Percentiles rank a stretch among this genome's conserved stretches.
phyloP scores from a whole-genome alignment of 1,284 basidiomycete genomes.

The Sporisorium scitamineum region DNA sequence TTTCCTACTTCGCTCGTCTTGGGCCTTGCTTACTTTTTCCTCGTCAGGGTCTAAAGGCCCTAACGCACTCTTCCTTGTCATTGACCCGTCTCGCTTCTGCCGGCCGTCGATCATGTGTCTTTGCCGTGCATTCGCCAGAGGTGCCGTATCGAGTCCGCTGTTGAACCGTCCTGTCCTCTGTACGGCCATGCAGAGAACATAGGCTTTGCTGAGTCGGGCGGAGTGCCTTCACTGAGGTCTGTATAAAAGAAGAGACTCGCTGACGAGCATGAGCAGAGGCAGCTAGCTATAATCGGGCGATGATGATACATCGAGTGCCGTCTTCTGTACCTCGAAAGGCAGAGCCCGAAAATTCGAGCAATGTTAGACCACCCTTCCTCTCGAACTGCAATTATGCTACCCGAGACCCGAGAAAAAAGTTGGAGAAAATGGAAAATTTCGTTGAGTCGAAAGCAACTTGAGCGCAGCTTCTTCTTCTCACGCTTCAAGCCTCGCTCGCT shows the following conservation, averaged over 20 bases:
- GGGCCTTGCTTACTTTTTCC: slow-evolving; percentile 1
- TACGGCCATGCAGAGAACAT: too few species aligned
- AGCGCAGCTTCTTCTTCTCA: neutral
- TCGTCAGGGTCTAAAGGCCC: neutral
- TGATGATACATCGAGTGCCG: too few species aligned
- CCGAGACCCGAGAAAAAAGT: slow-evolving; percentile 5
- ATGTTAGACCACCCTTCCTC: neutral
- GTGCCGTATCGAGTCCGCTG: too few species aligned
- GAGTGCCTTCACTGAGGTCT: too few species aligned
- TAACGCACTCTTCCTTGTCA: too few species aligned
- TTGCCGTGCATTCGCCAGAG: too few species aligned
- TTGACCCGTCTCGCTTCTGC: slow-evolving; percentile 15
- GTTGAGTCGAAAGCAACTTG: neutral
- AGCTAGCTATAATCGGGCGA: too few species aligned
- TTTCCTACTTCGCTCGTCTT: neutral
- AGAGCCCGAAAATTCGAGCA: neutral
- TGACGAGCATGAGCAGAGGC: too few species aligned
- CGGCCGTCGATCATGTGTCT: slow-evolving; percentile 14
- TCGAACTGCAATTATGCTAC: neutral
- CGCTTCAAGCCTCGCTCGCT: neutral
- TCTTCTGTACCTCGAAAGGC: neutral
- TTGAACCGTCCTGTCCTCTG: too few species aligned
- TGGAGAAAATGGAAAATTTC: slow-evolving; percentile 17
- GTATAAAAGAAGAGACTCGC: too few species aligned
- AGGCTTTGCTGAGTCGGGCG: too few species aligned